A percentile compares a stretch with the other conserved stretches of the same genome.
phyloP scores from a whole-genome alignment of 1,284 basidiomycete genomes.

The Papiliotrema flavescens region DNA sequence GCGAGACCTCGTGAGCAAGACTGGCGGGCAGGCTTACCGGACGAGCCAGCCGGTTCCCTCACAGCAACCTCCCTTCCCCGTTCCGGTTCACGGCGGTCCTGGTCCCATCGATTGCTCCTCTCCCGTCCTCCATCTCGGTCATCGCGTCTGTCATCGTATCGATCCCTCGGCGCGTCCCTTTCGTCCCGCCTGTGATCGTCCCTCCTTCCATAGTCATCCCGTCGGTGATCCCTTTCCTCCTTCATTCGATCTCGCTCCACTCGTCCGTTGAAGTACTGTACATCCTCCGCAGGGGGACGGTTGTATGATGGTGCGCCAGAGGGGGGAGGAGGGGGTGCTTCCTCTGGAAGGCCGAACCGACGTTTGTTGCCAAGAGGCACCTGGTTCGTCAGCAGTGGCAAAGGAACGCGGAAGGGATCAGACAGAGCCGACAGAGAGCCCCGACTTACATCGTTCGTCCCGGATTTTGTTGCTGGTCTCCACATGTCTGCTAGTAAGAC shows the following conservation, averaged over 20 bases:
- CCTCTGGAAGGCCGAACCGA: constrained; percentile 73
- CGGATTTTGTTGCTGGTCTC: constrained; percentile 65
- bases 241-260: constrained; percentile 30
- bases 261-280: constrained; percentile 46
- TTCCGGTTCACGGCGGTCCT: constrained; percentile 5
- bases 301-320: constrained; percentile 55
- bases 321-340: constrained; percentile 44
- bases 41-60: constrained; percentile 10
- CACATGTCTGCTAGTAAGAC: constrained; percentile 57
- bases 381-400: constrained; percentile 26
- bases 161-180: constrained; percentile 1
- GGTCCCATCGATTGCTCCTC: constrained; percentile 5
- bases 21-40: constrained; percentile 21
- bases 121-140: constrained; percentile 14
- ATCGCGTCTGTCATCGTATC: constrained; percentile 22
- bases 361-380: constrained; percentile 65
- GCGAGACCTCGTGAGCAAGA: not conserved
- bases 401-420: not conserved
- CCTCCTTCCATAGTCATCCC: constrained; percentile 13
- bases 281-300: constrained; percentile 36
- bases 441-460: constrained; percentile 51
- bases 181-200: constrained; percentile 18
- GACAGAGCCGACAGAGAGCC: not conserved
- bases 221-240: constrained; percentile 13
- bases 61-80: constrained; percentile 20